Base-by-base conservation (phyloP, 495 filamentous ascomycete genomes). In the Penicillium maclennaniae region DNA sequence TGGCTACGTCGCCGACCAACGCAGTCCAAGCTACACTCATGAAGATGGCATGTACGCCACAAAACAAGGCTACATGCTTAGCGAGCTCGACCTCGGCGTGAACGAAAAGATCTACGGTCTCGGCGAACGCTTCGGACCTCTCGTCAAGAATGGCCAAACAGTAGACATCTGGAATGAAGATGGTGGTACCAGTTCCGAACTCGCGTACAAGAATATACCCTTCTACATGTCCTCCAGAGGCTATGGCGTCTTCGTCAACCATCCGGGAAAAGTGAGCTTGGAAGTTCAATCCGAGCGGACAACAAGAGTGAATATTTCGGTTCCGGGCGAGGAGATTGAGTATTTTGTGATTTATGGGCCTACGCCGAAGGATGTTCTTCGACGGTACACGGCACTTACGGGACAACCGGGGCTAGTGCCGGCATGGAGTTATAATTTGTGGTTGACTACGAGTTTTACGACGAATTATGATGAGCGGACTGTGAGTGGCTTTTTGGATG, bases 121-220 rank as follows among this genome's bases (percentile, higher is more conserved):
- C 0, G 86, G 85, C 2, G 84, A 88, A 61, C 74, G 86, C 15
- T 90, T 90, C 53, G 85, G 85, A 0, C 77, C 82, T 1, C 84
- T 87, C 49, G 83, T 83, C 55, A 87, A 86, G 63, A 83, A 87
- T 28, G 86, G 86, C 8, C 84, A 88, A 63, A 74, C 71, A 5
- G 73, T 90, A 3, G 76, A 79, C 47, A 77, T 89, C 17, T 88
- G 85, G 83, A 88, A 88, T 51, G 81, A 82, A 28, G 86, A 90
- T 56, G 86, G 86, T 3, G 86, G 85, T 8, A 88, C 87, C 16
- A 84, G 79, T 0, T 83, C 78, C 16, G 85, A 88, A 45, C 77
- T 87, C 53, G 84, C 84, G 0, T 90, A 90, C 62, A 88, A 88
- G 69, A 89, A 88, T 58, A 74, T 88, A 7, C 80, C 83, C 2